Base-by-base conservation (phyloP, 1,139 yeast genomes). In the Taphrina flavorubra region DNA sequence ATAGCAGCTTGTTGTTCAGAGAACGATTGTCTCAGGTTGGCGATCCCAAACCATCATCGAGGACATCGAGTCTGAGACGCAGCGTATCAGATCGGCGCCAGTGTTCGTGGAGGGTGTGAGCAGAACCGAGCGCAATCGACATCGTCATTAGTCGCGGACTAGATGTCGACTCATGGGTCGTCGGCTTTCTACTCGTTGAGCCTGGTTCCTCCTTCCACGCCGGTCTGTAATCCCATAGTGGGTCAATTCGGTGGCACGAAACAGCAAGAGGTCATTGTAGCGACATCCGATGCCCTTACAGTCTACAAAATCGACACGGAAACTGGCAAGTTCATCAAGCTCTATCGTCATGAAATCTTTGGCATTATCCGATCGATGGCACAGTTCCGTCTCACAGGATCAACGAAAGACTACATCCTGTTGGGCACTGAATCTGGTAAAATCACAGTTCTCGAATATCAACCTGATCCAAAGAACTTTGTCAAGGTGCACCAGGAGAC, bases 351-450 rank as follows among this genome's bases (percentile, higher is more conserved):
- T 70, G 82, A 85, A 51, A 74, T 85, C 1, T 88, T 89, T 78
- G 88, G 89, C 0, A 82, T 84, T 14, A 80, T 92, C 8, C 81
- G 92, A 65, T 74, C 80, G 13, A 78, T 90, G 20, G 82, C 80
- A 1, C 79, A 82, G 39, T 79, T 89, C 68, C 81, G 85, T 34
- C 77, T 83, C 13, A 80, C 85, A 0, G 91, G 88, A 31, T 66
- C 61, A 6, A 56, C 80, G 0, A 81, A 81, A 67, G 95, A 90
- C 73, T 80, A 80, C 51, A 73, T 92, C 36, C 84, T 88, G n/a
- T 77, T 91, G 2, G 84, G 95, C 0, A 86, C 96, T 0, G 98
- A 92, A 75, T 85, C 96, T 0, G 98, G 98, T 0, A 85, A 86
- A 69, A 73, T 92, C 25, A 80, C 87, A 0, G 77, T 92, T 0